Evolutionary conservation across 2,329 filamentous ascomycete species (phyloP).

Genomic region (Fulvia fulva): DNA sequence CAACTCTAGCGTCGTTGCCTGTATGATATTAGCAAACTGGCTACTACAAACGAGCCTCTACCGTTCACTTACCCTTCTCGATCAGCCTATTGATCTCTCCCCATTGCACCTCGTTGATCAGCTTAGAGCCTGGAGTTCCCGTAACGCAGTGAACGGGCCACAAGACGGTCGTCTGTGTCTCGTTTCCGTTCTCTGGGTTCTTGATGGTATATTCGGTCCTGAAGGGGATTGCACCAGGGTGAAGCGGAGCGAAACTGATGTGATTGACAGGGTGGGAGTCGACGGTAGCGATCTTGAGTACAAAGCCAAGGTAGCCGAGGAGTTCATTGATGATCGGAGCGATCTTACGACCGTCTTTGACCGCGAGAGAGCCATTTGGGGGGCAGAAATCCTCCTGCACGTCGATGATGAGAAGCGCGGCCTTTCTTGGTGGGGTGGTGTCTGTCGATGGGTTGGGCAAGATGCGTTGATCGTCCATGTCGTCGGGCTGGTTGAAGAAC

Average conservation of each 20-base stretch:
- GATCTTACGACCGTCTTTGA: conserved; percentile 68
- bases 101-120: no score
- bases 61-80: no score
- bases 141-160: no score
- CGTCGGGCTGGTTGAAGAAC: no score
- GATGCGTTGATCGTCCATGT: not conserved
- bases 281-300: conserved; percentile 75
- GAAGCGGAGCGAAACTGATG: conserved; percentile 84
- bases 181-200: conserved; percentile 66
- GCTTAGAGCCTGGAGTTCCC: no score
- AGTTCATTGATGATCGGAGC: conserved; percentile 69
- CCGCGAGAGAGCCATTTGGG: conserved; percentile 78
- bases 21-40: not conserved
- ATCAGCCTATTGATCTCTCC: no score
- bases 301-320: conserved; percentile 63
- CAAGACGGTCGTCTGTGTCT: conserved; percentile 47
- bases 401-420: conserved; percentile 39
- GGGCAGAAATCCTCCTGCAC: conserved; percentile 89
- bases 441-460: not conserved
- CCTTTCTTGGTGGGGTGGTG: not conserved
- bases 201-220: conserved; percentile 59
- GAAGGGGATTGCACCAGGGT: conserved; percentile 65
- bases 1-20: conserved; percentile 57
- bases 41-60: conserved; percentile 37
- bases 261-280: conserved; percentile 84